Conservation (phyloP, 2,329 filamentous ascomycete genomes). For the Trichoderma cornu-damae region DNA sequence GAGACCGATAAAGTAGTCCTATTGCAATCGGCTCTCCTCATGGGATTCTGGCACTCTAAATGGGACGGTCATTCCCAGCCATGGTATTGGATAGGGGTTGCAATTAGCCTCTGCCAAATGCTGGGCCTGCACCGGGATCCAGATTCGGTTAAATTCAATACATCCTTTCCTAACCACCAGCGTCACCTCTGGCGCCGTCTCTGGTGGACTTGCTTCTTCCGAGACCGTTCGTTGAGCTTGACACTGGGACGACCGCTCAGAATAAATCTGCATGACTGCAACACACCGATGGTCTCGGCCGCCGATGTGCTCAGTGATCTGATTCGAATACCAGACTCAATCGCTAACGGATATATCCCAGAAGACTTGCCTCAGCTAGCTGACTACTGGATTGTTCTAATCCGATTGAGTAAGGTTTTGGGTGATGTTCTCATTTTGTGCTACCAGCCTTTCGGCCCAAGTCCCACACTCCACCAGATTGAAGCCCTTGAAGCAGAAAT, state of each 20-base stretch:
- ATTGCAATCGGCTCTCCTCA: constrained; percentile 5
- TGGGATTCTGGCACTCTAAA: constrained; percentile 9
- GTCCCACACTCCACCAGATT: not conserved
- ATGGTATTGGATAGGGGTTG: constrained; percentile 13
- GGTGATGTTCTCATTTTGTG: not conserved
- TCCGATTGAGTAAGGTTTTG: not conserved
- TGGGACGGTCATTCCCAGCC: not conserved
- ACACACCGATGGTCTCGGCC: not conserved
- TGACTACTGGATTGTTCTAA: not conserved
- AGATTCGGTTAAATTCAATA: not conserved
- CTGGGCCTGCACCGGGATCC: constrained; percentile 6
- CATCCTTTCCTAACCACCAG: not conserved
- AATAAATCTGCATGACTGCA: constrained; percentile 2
- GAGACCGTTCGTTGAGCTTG: constrained; percentile 1
- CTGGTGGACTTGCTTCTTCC: constrained; percentile 11
- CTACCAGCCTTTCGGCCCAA: not conserved
- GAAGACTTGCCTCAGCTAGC: constrained; percentile 4
- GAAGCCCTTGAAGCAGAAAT: not conserved
- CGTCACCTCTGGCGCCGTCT: constrained; percentile 6
- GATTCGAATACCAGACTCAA: not conserved
- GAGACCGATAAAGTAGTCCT: constrained; percentile 1
- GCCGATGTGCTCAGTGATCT: not conserved
- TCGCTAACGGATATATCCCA: not conserved
- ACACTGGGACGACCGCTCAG: not conserved
- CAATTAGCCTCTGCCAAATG: constrained; percentile 6